These are phyloP conservation scores for Polyporus arcularius DNA, from an alignment of 768 basidiomycete species.

Conservation along the genomic window DNA sequence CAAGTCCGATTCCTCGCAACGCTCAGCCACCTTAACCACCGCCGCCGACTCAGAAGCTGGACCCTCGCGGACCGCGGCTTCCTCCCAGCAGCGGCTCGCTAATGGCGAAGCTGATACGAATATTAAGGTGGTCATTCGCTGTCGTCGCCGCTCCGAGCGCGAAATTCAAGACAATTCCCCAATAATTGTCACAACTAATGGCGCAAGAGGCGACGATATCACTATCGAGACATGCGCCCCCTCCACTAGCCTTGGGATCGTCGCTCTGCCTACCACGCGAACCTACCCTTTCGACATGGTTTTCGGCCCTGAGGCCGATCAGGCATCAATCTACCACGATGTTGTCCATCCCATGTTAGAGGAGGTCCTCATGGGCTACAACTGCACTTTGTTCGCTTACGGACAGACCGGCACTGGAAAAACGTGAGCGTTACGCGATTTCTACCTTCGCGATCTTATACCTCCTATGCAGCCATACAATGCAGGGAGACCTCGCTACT, in stretches of 20 bases:
- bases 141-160: conserved; percentile 80
- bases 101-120: conserved; percentile 66
- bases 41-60: conserved; percentile 24
- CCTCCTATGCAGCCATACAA: conserved; percentile 67
- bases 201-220: conserved; percentile 73
- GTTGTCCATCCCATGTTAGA: conserved; percentile 92
- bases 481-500: conserved; percentile 91
- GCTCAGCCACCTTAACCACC: conserved; percentile 28
- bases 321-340: conserved; percentile 90
- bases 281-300: conserved; percentile 96
- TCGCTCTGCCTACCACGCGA: conserved; percentile 71
- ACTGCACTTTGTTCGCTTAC: conserved; percentile 96
- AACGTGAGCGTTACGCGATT: conserved; percentile 61
- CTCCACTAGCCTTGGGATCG: conserved; percentile 67
- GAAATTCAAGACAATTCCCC: conserved; percentile 88
- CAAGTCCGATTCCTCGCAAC: conserved; percentile 41
- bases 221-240: conserved; percentile 80
- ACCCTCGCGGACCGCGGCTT: background rate
- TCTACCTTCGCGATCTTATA: background rate
- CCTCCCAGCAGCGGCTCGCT: conserved; percentile 2
- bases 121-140: conserved; percentile 92
- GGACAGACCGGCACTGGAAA: conserved; percentile 99
- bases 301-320: conserved; percentile 96
- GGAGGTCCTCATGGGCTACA: conserved; percentile 94
- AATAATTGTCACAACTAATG: conserved; percentile 78